Conservation (phyloP, 768 basidiomycete species). For the Suillus paluster region DNA sequence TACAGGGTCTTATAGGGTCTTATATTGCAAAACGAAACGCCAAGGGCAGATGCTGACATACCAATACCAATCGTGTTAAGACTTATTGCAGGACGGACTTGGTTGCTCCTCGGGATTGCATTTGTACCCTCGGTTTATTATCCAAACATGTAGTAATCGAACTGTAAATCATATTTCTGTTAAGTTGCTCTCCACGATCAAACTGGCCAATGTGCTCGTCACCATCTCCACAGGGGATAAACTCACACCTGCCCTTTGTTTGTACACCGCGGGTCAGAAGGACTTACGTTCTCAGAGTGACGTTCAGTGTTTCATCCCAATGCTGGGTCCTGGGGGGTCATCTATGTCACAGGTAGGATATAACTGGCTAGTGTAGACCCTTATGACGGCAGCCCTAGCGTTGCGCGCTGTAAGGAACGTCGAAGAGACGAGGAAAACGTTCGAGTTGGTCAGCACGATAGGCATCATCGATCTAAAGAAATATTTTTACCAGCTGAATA, state of each 20-base stretch:
- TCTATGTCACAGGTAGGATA: background rate
- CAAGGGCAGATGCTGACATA: background rate
- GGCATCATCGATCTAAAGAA: slow-evolving; percentile 14
- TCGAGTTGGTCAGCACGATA: slow-evolving; percentile 33
- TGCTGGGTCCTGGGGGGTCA: background rate
- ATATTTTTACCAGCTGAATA: slow-evolving; percentile 72
- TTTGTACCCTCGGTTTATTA: background rate
- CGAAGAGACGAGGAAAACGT: slow-evolving; percentile 18
- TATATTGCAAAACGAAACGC: background rate
- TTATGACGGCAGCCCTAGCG: slow-evolving; percentile 35
- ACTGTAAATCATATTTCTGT: background rate
- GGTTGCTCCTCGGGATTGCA: slow-evolving; percentile 1
- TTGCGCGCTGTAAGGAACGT: slow-evolving; percentile 31
- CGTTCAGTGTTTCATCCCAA: background rate
- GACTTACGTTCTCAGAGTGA: slow-evolving; percentile 1
- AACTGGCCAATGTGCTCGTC: background rate
- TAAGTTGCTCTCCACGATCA: background rate
- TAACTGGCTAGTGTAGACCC: slow-evolving; percentile 3
- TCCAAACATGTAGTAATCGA: background rate
- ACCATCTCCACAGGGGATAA: background rate
- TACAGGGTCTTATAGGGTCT: slow-evolving; percentile 7
- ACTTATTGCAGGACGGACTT: background rate
- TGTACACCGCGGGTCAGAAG: background rate
- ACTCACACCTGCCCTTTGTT: background rate
- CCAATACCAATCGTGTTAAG: background rate